Base-by-base conservation (phyloP, 139 green algal genomes). In the Chlorella sp. region DNA sequence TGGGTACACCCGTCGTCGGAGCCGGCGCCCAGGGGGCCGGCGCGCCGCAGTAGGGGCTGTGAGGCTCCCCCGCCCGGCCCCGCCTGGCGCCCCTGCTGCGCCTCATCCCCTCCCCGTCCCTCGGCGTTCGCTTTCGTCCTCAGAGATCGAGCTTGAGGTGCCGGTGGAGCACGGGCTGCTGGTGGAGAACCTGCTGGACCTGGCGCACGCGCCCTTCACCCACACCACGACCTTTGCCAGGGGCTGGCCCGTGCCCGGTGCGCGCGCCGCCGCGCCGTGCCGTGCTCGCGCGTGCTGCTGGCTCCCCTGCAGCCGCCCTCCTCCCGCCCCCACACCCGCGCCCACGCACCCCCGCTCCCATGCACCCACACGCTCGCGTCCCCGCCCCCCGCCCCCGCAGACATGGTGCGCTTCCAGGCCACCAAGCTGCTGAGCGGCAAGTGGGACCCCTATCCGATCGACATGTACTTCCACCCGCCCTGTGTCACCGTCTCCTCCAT, bases 391-490 rank as follows among this genome's bases (percentile, higher is more conserved):
- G 2, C 27, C 21, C 61, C 63, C 27, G 35, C 64, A 61, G 96
- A 98, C 45, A 76, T 86, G 6, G 96, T 99, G 23, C 91, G 91
- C 59, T 85, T 88, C 72, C 70, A 82, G 7, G 73, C 83, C 55
- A 55, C 56, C 19, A 76, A 80, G 23, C 23, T 90, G 33, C 77
- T 95, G 62, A 79, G 78, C 4, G 96, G 96, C 60, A 82, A 89
- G 67, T 99, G 96, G 96, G 91, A 99, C 71, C 96, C 96, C 17
- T 99, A 99, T 87, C 96, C 96, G 35, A 99, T 99, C 56, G 85
- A 96, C 77, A 99, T 99, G 96, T 84, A 87, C 38, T 99, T 99
- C 81, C 81, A 96, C 71, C 92, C 95, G 40, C 96, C 96, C 5
- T 98, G 94, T 87, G 93, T 97, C 77, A 88, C 90, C 5, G 43